phyloP scores from a whole-genome alignment of 352 stramenopile genomes.

The Pythium rishiriense region DNA sequence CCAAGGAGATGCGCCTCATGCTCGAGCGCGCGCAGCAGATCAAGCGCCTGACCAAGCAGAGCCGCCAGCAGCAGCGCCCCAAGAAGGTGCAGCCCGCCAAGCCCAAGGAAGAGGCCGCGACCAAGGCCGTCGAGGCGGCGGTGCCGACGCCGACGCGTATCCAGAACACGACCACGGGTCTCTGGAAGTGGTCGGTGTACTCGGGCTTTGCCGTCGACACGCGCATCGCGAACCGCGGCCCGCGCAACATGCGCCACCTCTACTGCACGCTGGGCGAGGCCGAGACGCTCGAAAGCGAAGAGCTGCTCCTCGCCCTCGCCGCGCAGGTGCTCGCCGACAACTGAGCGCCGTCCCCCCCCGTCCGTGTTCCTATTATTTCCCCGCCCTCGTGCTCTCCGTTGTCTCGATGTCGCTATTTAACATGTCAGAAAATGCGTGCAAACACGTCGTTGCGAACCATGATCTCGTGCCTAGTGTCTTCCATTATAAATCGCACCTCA shows the following conservation, averaged over 20 bases:
- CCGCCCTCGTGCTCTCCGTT: no score
- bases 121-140: background rate
- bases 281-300: slow-evolving; percentile 22
- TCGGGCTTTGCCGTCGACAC: slow-evolving; percentile 29
- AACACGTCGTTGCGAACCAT: background rate
- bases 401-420: background rate
- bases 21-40: slow-evolving; percentile 38
- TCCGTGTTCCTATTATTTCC: background rate
- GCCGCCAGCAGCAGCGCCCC: slow-evolving; percentile 12
- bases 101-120: slow-evolving; percentile 13
- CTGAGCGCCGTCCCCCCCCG: slow-evolving; percentile 4
- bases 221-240: slow-evolving; percentile 21
- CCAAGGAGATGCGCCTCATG: slow-evolving; percentile 39
- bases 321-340: slow-evolving; percentile 23
- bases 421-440: background rate
- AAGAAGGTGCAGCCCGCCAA: slow-evolving; percentile 10
- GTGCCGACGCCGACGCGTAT: slow-evolving; percentile 25
- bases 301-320: slow-evolving; percentile 16
- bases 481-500: no score
- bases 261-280: slow-evolving; percentile 16
- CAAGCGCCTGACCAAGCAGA: slow-evolving; percentile 34
- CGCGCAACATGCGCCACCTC: slow-evolving; percentile 28
- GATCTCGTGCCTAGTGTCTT: background rate
- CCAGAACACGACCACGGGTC: slow-evolving; percentile 32
- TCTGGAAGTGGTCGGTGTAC: slow-evolving; percentile 42